Evolutionary conservation across 164 flowering plant species (phyloP).

Genomic region (Vitis riparia): DNA sequence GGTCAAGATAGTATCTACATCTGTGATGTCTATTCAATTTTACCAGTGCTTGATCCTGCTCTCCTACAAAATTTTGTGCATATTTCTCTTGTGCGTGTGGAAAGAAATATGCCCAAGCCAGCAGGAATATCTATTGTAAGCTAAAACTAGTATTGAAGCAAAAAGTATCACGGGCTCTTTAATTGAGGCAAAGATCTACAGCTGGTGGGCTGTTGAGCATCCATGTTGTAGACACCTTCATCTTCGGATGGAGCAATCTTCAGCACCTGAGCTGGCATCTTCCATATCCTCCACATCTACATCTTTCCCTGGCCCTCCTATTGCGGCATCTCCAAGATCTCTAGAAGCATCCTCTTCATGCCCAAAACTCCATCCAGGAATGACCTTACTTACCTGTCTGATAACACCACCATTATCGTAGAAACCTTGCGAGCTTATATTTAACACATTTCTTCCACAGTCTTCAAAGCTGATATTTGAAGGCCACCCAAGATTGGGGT

Average conservation of each 20-base stretch:
- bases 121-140: neutral
- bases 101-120: neutral
- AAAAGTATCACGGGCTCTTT: slow-evolving; percentile 11
- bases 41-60: neutral
- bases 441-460: slow-evolving; percentile 7
- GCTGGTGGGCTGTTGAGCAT: slow-evolving; percentile 2
- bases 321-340: slow-evolving; percentile 25
- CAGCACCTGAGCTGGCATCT: slow-evolving; percentile 34
- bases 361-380: slow-evolving; percentile 30
- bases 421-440: slow-evolving; percentile 22
- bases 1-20: neutral
- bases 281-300: slow-evolving; percentile 32
- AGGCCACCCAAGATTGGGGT: slow-evolving; percentile 20
- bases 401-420: slow-evolving; percentile 17
- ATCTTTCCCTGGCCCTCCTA: slow-evolving; percentile 22
- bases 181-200: slow-evolving; percentile 7
- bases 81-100: neutral
- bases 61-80: slow-evolving; percentile 6
- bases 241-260: slow-evolving; percentile 21
- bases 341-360: slow-evolving; percentile 26
- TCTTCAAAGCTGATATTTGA: slow-evolving; percentile 13
- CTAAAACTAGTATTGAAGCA: neutral
- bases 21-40: neutral
- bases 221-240: slow-evolving; percentile 5
- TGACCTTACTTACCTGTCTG: slow-evolving; percentile 18